Base-by-base conservation (phyloP, 1,139 yeast species). In the Pneumocystis oryctolagi region DNA sequence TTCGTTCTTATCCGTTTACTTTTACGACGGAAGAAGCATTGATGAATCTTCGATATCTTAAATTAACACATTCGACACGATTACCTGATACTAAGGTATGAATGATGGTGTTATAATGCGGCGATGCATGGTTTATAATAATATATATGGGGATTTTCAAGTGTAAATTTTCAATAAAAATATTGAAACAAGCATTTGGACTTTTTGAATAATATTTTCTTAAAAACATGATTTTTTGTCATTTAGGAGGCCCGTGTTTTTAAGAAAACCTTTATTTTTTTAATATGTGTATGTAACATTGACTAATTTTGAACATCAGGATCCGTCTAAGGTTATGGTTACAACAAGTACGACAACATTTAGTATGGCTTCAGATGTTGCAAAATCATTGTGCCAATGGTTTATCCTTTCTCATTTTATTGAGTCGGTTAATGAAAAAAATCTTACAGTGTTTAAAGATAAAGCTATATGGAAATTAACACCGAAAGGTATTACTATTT, bases 401-500 rank as follows among this genome's bases (percentile, higher is more conserved):
- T 88, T 87, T 70, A 82, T 83, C 76, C 76, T 76, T 1, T 87
- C 94, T 0, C 84, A 83, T 65, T 74, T 89, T 4, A 68, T 90
- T 12, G 96, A 89, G 70, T 81, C 84, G 31, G 96, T 96, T 0
- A 80, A 81, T 6, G 90, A 86, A 68, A 77, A 94, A 68, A 85
- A 94, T 0, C 71, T 84, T 62, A 68, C 72, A n/a, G 74, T 71
- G 60, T 78, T 84, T 1, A 79, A 79, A 63, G 73, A 70, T 2
- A 71, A 74, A 59, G 74, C 77, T 0, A 64, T 76, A 2, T 71
- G 89, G 42, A 97, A 90, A 70, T 95, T 96, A 4, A 89, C 97
- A 0, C 92, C 97, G 0, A 92, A 92, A 70, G 98, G 97, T 0
- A 82, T 89, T 3, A 84, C 89, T 0, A 71, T 89, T 0, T 73